A percentile compares a stretch with the other conserved stretches of the same genome.
phyloP scores from a whole-genome alignment of 2,329 filamentous ascomycete genomes.

The Lachnellula cervina region DNA sequence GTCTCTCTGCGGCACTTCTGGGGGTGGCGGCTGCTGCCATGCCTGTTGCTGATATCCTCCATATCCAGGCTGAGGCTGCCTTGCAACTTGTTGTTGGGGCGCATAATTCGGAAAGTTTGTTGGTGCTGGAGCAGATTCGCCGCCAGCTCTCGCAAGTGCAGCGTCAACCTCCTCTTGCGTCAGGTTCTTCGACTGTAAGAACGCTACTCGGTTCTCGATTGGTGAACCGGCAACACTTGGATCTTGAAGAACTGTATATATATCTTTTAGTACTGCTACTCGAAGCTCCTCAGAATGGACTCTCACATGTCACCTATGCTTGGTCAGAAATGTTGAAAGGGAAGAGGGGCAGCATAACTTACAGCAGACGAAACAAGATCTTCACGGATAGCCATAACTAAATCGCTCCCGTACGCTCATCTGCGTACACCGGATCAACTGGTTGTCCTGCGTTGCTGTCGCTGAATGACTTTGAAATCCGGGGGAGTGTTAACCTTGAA shows the following conservation, averaged over 20 bases:
- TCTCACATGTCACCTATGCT: slow-evolving; percentile 33
- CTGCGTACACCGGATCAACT: background rate
- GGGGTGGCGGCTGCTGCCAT: slow-evolving; percentile 53
- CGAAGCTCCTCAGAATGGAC: background rate
- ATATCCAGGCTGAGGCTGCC: slow-evolving; percentile 38
- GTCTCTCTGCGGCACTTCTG: slow-evolving; percentile 69
- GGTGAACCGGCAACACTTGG: slow-evolving; percentile 84
- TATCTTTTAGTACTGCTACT: slow-evolving; percentile 13
- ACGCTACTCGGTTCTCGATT: slow-evolving; percentile 88
- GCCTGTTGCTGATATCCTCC: slow-evolving; percentile 45
- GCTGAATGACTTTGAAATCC: background rate
- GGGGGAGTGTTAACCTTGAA: background rate
- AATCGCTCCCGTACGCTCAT: slow-evolving; percentile 6
- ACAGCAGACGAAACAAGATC: slow-evolving; percentile 83
- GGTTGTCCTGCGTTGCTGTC: background rate
- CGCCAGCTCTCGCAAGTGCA: slow-evolving; percentile 71
- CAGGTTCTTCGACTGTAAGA: slow-evolving; percentile 93
- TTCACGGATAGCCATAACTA: slow-evolving; percentile 79
- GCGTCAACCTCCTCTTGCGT: slow-evolving; percentile 92
- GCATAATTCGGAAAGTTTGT: slow-evolving; percentile 37
- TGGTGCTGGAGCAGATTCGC: slow-evolving; percentile 44
- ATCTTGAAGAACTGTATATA: slow-evolving; percentile 74
- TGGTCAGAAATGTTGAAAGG: slow-evolving; percentile 21
- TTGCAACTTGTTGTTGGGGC: slow-evolving; percentile 39
- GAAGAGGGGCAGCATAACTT: slow-evolving; percentile 32